Evolutionary conservation across 2,329 filamentous ascomycete species (phyloP), one percentile per base, ranked within the genome.

Genomic region (Epichloe glyceriae): DNA sequence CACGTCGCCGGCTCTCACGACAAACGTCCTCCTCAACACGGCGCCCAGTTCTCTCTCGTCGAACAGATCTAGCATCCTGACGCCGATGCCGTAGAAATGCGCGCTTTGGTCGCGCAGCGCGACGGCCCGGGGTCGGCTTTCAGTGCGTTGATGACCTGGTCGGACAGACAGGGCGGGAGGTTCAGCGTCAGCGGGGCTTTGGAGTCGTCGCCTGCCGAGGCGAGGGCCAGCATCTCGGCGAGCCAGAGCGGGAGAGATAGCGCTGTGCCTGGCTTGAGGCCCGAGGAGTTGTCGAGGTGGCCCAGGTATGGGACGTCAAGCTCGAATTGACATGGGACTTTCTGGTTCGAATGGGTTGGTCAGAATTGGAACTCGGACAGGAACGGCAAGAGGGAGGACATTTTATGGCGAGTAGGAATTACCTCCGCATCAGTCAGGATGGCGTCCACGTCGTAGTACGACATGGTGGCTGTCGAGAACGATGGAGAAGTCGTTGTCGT

Each of bases 311-410:
- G 85, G 34, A 95, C 83, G 53, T 91, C 86, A 62, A 96, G 79
- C 63, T 95, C 86, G 70, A 97, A 96, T 48, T 86, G 94, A 72
- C 90, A 95, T 40, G 93, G 91, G 34, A 96, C 80, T 86, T 96
- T 97, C 83, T 95, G 59, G 2, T 17, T 46, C 2, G 19, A 33
- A 34, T 37, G 34, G 33, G 41, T 40, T 41, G 47, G 34, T n/a
- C 12, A 10, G 8, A 14, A 34, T 8, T 8, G 22, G 22, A 7
- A 7, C 22, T 26, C 8, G 22, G 7, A 8, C 22, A 8, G 22
- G 22, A 26, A 8, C 7, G 22, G 22, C 22, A 26, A 26, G 22
- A 26, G 6, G 22, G 22, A n/a, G 6, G 22, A 2, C 2, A 26
- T 26, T 7, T 7, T 1, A 7, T 7, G 22, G 22, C 22, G 22